Percentiles rank a stretch among this genome's conserved stretches.
phyloP scores from a whole-genome alignment of 139 green algal genomes.

The Closterium sp. region DNA sequence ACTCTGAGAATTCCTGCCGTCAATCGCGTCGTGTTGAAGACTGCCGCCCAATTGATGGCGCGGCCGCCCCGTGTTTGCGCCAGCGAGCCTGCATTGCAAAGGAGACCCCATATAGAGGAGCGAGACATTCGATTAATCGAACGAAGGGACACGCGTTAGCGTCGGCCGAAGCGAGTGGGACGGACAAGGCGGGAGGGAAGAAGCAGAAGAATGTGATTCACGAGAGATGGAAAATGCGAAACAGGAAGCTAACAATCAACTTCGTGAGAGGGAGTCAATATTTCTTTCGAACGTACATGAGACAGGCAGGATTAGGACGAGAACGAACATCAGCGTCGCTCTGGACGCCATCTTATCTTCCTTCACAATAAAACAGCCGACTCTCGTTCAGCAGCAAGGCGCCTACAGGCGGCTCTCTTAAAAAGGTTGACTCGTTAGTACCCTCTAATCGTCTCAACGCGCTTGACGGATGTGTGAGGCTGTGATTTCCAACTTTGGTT shows the following conservation, averaged over 20 bases:
- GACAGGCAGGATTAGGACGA: not conserved
- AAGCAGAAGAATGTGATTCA: not conserved
- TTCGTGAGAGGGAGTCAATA: not conserved
- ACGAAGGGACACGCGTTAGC: not conserved
- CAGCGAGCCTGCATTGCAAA: not conserved
- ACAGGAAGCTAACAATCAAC: too few species aligned
- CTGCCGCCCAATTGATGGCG: not conserved
- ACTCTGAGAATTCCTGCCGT: not conserved
- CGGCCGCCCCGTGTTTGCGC: not conserved
- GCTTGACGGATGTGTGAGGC: too few species aligned
- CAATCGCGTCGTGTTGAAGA: not conserved
- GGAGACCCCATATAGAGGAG: not conserved
- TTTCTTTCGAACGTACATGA: not conserved
- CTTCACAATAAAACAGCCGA: not conserved
- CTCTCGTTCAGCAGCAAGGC: not conserved
- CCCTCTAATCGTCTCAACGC: too few species aligned
- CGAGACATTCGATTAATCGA: too few species aligned
- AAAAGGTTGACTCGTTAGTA: too few species aligned
- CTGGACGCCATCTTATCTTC: not conserved
- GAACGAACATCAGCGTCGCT: not conserved
- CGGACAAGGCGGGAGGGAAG: not conserved
- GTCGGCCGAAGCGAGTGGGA: not conserved
- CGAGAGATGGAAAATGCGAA: too few species aligned
- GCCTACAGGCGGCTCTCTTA: too few species aligned
- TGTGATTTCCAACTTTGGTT: too few species aligned